phyloP scores from a whole-genome alignment of 306 rosid species.

The Pterocarpus macrocarpus region DNA sequence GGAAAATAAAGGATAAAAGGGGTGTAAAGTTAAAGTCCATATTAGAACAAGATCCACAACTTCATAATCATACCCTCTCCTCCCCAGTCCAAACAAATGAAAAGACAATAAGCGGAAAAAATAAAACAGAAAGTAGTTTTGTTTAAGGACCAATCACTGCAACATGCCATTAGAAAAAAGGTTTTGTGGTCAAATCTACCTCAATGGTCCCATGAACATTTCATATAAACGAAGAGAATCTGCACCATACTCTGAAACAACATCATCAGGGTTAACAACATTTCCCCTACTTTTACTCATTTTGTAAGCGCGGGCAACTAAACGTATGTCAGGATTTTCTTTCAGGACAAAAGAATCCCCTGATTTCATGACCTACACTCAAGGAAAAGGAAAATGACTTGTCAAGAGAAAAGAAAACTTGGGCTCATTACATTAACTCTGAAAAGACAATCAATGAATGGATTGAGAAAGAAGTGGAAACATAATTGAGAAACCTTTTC shows the following conservation, averaged over 20 bases:
- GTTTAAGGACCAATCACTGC: constrained; percentile 39
- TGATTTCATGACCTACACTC: constrained; percentile 74
- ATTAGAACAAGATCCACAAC: constrained; percentile 37
- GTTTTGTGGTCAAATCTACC: constrained; percentile 58
- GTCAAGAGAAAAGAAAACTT: constrained; percentile 26
- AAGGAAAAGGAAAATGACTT: constrained; percentile 40
- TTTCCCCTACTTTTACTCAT: constrained; percentile 99
- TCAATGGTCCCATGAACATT: constrained; percentile 99
- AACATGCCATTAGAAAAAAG: constrained; percentile 32
- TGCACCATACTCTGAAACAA: constrained; percentile 93
- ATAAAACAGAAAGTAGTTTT: constrained; percentile 25
- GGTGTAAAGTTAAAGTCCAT: constrained; percentile 36
- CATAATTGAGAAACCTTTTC: constrained; percentile 68
- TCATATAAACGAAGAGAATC: constrained; percentile 97
- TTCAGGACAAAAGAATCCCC: constrained; percentile 88
- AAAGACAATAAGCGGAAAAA: neutral
- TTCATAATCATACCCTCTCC: constrained; percentile 1
- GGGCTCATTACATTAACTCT: constrained; percentile 24
- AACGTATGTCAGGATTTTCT: constrained; percentile 75
- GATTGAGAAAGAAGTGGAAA: constrained; percentile 36
- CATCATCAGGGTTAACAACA: constrained; percentile 94
- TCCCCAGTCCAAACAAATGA: constrained; percentile 34
- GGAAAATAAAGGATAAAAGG: constrained; percentile 37
- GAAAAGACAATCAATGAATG: constrained; percentile 12
- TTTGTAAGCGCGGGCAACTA: constrained; percentile 89